Percentiles rank a stretch among this genome's conserved stretches.
These are phyloP conservation scores for Conticribra guillardii DNA, from an alignment of 108 stramenopile genomes.

Conservation along the genomic window DNA sequence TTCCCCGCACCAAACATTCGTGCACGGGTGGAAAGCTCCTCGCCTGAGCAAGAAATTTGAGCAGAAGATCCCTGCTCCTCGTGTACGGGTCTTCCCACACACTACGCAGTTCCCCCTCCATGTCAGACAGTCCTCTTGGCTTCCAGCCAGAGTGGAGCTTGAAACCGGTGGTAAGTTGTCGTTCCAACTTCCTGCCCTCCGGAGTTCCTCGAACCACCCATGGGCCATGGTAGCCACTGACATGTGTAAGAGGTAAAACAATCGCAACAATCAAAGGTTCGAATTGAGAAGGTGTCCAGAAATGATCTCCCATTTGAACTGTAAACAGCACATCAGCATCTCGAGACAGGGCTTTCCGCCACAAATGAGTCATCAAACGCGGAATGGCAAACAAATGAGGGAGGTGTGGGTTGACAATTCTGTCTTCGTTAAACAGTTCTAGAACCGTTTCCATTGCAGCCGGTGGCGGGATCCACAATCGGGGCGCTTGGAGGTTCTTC, in stretches of 20 bases:
- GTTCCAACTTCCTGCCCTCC: conserved; percentile 6
- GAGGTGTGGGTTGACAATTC: conserved; percentile 12
- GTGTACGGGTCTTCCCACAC: conserved; percentile 25
- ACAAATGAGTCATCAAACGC: conserved; percentile 28
- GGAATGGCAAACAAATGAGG: conserved; percentile 37
- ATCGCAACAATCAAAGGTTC: conserved; percentile 28
- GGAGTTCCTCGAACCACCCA: conserved; percentile 1
- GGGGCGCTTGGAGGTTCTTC: conserved; percentile 7
- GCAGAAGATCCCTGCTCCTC: conserved; percentile 48
- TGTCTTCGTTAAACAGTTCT: conserved; percentile 6
- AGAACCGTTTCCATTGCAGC: conserved; percentile 11
- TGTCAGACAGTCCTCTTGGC: conserved; percentile 48
- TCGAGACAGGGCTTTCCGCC: conserved; percentile 16
- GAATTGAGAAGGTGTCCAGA: conserved; percentile 9
- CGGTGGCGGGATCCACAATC: conserved; percentile 21
- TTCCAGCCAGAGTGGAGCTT: conserved; percentile 13
- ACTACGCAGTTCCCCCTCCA: conserved; percentile 35
- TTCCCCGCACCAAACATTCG: conserved; percentile 32
- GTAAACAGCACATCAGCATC: conserved; percentile 29
- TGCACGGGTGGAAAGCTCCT: conserved; percentile 36
- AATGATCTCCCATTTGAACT: neutral
- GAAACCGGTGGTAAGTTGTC: conserved; percentile 10
- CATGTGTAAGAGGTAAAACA: conserved; percentile 44
- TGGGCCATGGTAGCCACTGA: conserved; percentile 27
- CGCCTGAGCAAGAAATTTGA: conserved; percentile 46